Conservation (phyloP, 805 yeast species). For the Maudiozyma saulgeensis region DNA sequence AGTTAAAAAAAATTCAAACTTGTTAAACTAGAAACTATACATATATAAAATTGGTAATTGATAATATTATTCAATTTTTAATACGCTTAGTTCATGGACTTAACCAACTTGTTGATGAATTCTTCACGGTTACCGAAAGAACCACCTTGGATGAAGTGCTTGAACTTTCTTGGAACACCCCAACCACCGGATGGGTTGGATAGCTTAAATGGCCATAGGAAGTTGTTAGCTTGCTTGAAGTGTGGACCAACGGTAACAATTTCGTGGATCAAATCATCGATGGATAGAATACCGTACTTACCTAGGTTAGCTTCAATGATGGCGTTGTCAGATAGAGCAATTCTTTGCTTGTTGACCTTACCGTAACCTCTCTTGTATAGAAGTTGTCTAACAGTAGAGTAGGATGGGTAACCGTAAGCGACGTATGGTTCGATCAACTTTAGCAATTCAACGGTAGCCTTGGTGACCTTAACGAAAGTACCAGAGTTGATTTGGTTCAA, state of each 20-base stretch:
- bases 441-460: constrained; percentile 88
- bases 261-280: constrained; percentile 94
- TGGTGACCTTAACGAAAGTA: constrained; percentile 90
- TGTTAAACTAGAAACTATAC: constrained; percentile 1
- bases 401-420: constrained; percentile 95
- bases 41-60: neutral
- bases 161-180: constrained; percentile 95
- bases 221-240: constrained; percentile 98
- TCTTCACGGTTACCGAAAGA: constrained; percentile 97
- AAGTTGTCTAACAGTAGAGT: constrained; percentile 84
- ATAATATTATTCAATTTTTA: constrained; percentile 5
- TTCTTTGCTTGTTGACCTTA: constrained; percentile 93
- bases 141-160: constrained; percentile 96
- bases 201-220: constrained; percentile 95
- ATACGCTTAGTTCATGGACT: constrained; percentile 73
- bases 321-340: constrained; percentile 78
- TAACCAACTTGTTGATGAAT: constrained; percentile 87
- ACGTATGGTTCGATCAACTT: constrained; percentile 93
- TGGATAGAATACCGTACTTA: constrained; percentile 83
- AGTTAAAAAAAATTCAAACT: neutral
- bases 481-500: constrained; percentile 90
- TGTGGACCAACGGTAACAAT: constrained; percentile 94
- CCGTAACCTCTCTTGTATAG: constrained; percentile 97
- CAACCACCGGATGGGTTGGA: constrained; percentile 97
- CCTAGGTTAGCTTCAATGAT: constrained; percentile 83